Evolutionary conservation across 768 basidiomycete species (phyloP).

Genomic region (Rhizopogon vinicolor): DNA sequence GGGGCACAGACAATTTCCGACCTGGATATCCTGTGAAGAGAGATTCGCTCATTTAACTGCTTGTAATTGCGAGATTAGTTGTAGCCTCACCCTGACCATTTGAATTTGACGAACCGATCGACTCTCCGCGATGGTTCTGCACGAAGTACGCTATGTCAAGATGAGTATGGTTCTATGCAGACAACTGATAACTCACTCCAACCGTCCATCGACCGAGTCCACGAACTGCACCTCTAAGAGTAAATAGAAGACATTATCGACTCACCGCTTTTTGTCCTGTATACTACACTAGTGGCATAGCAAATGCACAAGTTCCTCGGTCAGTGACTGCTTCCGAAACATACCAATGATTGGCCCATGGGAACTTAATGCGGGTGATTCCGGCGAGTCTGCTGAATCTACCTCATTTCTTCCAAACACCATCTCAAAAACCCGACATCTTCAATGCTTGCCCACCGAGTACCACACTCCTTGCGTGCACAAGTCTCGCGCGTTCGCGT

Average conservation of each 20-base stretch:
- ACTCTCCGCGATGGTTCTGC: too few species aligned
- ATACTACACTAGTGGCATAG: too few species aligned
- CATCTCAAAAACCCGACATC: neutral
- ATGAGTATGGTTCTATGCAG: too few species aligned
- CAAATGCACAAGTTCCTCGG: too few species aligned
- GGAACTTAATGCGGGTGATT: neutral
- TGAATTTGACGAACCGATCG: neutral
- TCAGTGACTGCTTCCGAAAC: too few species aligned
- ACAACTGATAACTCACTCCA: too few species aligned
- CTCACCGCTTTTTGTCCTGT: too few species aligned
- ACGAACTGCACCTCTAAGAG: too few species aligned
- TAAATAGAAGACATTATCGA: too few species aligned
- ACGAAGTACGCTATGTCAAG: too few species aligned
- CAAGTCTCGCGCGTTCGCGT: constrained; percentile 26
- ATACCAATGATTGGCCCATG: neutral
- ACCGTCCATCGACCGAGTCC: too few species aligned
- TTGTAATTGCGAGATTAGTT: neutral
- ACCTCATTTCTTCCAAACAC: neutral
- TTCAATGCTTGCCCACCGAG: constrained; percentile 37
- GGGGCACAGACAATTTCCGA: neutral
- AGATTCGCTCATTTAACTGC: too few species aligned
- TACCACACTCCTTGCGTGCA: constrained; percentile 38
- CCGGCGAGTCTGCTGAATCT: neutral
- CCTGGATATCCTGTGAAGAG: neutral
- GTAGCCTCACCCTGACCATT: neutral